Percentiles rank a stretch among this genome's conserved stretches.
Evolutionary conservation across 495 filamentous ascomycete species (phyloP).

Genomic region (Penicillium odoratum): DNA sequence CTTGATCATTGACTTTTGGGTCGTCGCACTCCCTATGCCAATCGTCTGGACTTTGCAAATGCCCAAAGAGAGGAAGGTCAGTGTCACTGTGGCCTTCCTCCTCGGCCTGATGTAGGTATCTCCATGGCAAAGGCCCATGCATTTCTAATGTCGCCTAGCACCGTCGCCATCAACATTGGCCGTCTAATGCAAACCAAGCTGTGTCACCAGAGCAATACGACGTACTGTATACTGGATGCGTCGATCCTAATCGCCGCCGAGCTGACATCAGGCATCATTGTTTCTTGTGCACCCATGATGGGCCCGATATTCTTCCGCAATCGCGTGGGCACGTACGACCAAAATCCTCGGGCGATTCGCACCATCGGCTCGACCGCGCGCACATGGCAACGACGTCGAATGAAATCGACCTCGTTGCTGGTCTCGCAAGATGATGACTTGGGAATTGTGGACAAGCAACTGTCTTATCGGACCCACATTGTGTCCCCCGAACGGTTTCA

Average conservation of each 20-base stretch:
- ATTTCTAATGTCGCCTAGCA: neutral
- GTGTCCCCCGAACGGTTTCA: neutral
- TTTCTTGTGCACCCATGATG: constrained; percentile 20
- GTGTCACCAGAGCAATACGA: constrained; percentile 12
- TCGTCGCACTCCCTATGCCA: constrained; percentile 20
- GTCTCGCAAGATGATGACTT: neutral
- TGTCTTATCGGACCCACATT: neutral
- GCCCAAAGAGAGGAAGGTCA: constrained; percentile 17
- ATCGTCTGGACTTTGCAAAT: constrained; percentile 20
- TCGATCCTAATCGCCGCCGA: constrained; percentile 20
- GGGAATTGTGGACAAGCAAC: neutral
- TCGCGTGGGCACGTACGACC: neutral
- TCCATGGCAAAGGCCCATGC: neutral
- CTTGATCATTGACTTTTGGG: constrained; percentile 18
- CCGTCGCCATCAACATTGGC: constrained; percentile 20
- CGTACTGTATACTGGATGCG: constrained; percentile 14
- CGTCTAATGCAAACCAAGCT: constrained; percentile 18
- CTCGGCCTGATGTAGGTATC: constrained; percentile 18
- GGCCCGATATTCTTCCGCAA: constrained; percentile 15
- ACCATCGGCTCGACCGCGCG: neutral
- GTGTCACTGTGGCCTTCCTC: constrained; percentile 13
- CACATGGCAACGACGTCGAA: neutral
- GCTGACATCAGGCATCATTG: constrained; percentile 18
- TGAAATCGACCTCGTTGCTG: neutral
- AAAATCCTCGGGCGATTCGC: neutral